Evolutionary conservation across 2,329 filamentous ascomycete genomes (phyloP), one percentile per base, ranked within the genome.

Genomic region (Sclerotinia glacialis): DNA sequence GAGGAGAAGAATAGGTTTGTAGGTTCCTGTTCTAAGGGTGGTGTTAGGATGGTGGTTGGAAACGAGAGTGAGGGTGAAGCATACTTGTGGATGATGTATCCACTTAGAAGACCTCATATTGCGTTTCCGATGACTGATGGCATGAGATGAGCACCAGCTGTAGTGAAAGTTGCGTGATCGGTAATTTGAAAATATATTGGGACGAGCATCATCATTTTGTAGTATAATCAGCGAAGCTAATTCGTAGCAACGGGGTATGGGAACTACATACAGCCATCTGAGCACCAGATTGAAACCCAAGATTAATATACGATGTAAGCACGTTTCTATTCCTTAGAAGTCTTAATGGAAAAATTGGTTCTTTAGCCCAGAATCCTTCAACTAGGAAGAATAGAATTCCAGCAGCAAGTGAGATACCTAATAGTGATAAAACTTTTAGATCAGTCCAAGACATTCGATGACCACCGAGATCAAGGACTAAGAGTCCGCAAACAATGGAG

Each of bases 101-200:
- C 89, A 0, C 85, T 81, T 0, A 87, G 53, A 1, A 92, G 77
- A 0, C 86, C 87, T 1, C 88, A 89, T 1, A 86, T 68, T 0
- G 88, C 85, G 70, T 91, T 91, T 0, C 88, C 89, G 0, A 84
- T 77, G 0, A 91, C 87, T 0, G 88, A 86, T 0, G 89, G 89
- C 49, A 91, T 81, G 0, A 92, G 77, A 71, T 90, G 86, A 0
- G 83, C 78, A 0, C 83, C 83, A 0, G 88, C 86, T 1, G 80
- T 78, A 0, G 87, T 86, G 50, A 83, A 85, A 0, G 85, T 86
- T 1, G 82, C 83, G 1, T 80, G 78, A 3, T 82, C 78, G 0
- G 87, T 88, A 1, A 89, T 83, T 68, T 89, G 86, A 68, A 91
- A 91, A 76, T 91, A 91, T 0, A 91, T 76, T 0, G 89, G 89